phyloP scores from a whole-genome alignment of 1,284 basidiomycete species.

The Ustilago shanxiensis region DNA sequence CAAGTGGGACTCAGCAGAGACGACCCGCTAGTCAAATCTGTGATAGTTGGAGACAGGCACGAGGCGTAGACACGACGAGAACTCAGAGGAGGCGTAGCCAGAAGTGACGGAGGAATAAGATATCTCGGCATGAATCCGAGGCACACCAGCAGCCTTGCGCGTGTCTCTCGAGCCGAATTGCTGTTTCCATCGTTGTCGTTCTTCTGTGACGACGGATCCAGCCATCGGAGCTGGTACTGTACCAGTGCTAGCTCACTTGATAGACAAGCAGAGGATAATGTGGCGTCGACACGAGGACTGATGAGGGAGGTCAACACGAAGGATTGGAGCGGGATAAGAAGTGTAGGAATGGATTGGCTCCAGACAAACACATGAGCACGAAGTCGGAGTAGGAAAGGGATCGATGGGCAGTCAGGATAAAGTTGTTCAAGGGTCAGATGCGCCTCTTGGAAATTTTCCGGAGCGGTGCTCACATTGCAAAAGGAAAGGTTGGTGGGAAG shows the following conservation, averaged over 20 bases:
- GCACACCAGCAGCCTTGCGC: background rate
- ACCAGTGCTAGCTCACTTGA: background rate
- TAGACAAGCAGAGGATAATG: background rate
- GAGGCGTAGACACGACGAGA: background rate
- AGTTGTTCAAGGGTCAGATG: conserved; percentile 13
- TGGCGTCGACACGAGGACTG: background rate
- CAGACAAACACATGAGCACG: conserved; percentile 8
- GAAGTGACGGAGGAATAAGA: background rate
- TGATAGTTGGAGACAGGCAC: background rate
- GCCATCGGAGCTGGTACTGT: background rate
- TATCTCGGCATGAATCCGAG: background rate
- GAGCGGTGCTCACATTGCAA: background rate
- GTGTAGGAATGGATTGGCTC: conserved; percentile 1
- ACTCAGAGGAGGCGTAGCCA: background rate
- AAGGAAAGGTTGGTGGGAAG: background rate
- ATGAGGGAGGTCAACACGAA: background rate
- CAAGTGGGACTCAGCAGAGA: background rate
- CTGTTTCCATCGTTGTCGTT: background rate
- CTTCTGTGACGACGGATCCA: conserved; percentile 1
- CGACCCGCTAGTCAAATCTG: background rate
- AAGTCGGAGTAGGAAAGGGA: conserved; percentile 9
- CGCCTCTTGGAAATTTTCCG: conserved; percentile 14
- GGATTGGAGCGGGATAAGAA: background rate
- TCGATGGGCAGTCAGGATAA: conserved; percentile 14
- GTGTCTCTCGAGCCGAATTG: background rate